Base-by-base conservation (phyloP, 2,329 filamentous ascomycete genomes). In the Penicillium sp. region DNA sequence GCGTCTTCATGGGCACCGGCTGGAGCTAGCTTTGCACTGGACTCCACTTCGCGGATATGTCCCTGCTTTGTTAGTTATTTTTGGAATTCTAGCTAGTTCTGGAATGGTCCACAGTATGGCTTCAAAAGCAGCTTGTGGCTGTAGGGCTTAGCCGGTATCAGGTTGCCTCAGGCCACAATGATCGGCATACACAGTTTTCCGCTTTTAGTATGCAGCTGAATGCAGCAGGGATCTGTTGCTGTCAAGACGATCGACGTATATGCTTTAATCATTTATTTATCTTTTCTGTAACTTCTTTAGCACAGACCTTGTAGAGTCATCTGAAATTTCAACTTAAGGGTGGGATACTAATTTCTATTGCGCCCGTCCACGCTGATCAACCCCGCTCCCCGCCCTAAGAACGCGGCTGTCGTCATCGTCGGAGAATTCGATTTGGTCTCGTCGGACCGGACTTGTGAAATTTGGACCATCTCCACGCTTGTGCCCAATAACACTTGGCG, bases 381-480 rank as follows among this genome's bases (percentile, higher is more conserved):
- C 51, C 59, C 59, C 57, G 53, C 53, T 53, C 57, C 57, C 57
- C 57, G 35, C 54, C 26, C 49, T 31, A n/a, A 45, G 44, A 29
- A 21, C 45, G 35, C 51, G 33, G 43, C 52, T 55, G 48, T 59
- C 59, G 59, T 60, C 59, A 62, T 60, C 59, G 24, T 56, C 41
- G 45, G 48, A n/a, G 26, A 53, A 27, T 43, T 57, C 46, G 41
- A 21, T 27, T 45, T 33, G 29, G 13, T 52, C 41, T 44, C 52
- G 39, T 48, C 43, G 53, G 46, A 19, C 13, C 54, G 26, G 26
- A 27, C 27, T 26, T 14, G 39, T 48, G 48, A 33, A 52, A 53
- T 57, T 9, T 46, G 51, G 52, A 58, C 50, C 46, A 11, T 51
- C 43, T 55, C 48, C 52, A 57, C 52, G 43, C 41, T 41, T 49